Conservation (phyloP, 192 early-diverging fungal genomes). For the Chytriomyces sp. region DNA sequence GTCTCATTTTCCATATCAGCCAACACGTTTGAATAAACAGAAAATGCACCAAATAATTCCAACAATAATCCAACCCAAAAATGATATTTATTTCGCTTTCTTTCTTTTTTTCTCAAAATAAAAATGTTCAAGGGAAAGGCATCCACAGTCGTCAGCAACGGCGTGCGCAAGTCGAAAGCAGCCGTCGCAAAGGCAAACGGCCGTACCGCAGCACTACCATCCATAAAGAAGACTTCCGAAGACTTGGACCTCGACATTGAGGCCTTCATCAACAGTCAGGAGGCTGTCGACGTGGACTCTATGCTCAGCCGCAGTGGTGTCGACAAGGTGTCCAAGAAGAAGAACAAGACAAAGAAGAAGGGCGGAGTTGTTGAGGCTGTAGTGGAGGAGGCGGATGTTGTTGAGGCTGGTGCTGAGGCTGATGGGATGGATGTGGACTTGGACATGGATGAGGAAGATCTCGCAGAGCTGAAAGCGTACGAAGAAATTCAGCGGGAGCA, state of each 20-base stretch:
- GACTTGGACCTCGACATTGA: conserved; percentile 43
- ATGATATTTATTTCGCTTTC: neutral
- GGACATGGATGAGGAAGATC: conserved; percentile 19
- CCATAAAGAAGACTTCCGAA: neutral
- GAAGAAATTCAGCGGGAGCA: conserved; percentile 43
- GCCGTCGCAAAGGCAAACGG: neutral
- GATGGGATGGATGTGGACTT: conserved; percentile 2
- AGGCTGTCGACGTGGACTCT: neutral
- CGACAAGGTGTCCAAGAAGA: conserved; percentile 23
- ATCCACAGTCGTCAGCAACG: conserved; percentile 9
- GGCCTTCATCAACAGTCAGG: conserved; percentile 19
- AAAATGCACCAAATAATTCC: too few relatives aligned
- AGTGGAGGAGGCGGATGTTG: conserved; percentile 19
- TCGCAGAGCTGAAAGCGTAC: conserved; percentile 28
- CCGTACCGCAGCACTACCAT: neutral
- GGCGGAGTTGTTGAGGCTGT: conserved; percentile 27
- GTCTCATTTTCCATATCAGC: too few relatives aligned
- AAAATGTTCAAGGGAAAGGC: conserved; percentile 25
- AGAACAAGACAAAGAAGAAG: conserved; percentile 24
- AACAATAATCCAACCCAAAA: too few relatives aligned
- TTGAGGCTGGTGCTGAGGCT: neutral
- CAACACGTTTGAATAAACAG: too few relatives aligned
- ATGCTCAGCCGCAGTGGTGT: neutral
- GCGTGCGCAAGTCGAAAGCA: conserved; percentile 19
- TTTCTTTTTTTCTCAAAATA: conserved; percentile 23